These are phyloP conservation scores for Pleurotus tuoliensis DNA, from an alignment of 768 basidiomycete genomes.

Conservation along the genomic window DNA sequence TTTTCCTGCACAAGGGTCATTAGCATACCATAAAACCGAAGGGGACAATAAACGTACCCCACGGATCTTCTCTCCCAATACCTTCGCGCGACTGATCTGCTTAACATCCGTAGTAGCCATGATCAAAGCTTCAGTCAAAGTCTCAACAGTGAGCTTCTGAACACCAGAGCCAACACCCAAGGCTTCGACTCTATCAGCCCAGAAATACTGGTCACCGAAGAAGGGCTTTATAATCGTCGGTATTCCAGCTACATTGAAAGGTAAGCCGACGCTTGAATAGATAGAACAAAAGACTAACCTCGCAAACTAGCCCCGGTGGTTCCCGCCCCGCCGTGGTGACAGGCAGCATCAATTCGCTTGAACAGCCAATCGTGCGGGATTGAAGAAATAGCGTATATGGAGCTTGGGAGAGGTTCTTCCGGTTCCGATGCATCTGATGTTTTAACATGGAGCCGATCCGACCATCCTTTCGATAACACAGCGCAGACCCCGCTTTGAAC, in stretches of 20 bases:
- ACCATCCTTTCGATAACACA: slow-evolving; percentile 98
- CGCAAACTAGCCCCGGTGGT: slow-evolving; percentile 93
- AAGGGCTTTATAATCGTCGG: slow-evolving; percentile 97
- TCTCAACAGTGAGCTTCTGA: slow-evolving; percentile 79
- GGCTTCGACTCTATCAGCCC: slow-evolving; percentile 97
- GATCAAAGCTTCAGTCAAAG: slow-evolving; percentile 72
- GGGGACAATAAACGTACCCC: slow-evolving; percentile 37
- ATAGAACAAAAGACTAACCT: slow-evolving; percentile 45
- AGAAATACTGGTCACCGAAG: slow-evolving; percentile 98
- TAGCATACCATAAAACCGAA: slow-evolving; percentile 12
- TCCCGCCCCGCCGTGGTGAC: slow-evolving; percentile 97
- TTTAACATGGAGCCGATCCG: slow-evolving; percentile 79
- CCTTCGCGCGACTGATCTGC: slow-evolving; percentile 82
- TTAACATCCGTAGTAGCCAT: slow-evolving; percentile 84
- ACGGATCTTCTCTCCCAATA: slow-evolving; percentile 85
- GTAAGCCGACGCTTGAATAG: not conserved
- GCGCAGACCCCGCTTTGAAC: slow-evolving; percentile 83
- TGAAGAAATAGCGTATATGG: slow-evolving; percentile 82
- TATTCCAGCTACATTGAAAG: slow-evolving; percentile 60
- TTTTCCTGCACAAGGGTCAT: slow-evolving; percentile 62
- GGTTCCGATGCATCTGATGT: slow-evolving; percentile 52
- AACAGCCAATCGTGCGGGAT: slow-evolving; percentile 98
- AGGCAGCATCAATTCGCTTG: slow-evolving; percentile 89
- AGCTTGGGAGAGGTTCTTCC: slow-evolving; percentile 68
- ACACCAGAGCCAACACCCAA: slow-evolving; percentile 88